Evolutionary conservation across 108 stramenopile genomes (phyloP).

Genomic region (Nannochloropsis oceanica): DNA sequence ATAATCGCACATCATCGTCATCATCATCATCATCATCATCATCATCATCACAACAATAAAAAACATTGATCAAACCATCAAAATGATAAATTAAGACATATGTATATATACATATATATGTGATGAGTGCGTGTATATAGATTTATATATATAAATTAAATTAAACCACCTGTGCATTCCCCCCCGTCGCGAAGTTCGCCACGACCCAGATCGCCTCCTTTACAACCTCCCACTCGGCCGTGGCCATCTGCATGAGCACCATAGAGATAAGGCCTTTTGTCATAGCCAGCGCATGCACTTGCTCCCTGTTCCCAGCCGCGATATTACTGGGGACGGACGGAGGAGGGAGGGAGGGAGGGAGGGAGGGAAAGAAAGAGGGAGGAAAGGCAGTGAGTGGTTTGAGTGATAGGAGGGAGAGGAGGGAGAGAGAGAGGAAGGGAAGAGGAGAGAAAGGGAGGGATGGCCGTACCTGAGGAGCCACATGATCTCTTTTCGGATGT

Average conservation of each 20-base stretch:
- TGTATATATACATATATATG: no score
- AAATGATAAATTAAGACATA: no score
- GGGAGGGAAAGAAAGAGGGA: not conserved
- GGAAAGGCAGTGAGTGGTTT: slow-evolving; percentile 60
- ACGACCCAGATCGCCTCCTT: slow-evolving; percentile 78
- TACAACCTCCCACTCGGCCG: slow-evolving; percentile 61
- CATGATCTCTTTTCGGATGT: slow-evolving; percentile 58
- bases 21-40: no score
- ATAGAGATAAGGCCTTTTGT: slow-evolving; percentile 28
- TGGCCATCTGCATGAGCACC: slow-evolving; percentile 41
- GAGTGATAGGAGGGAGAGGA: not conserved
- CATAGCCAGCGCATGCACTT: slow-evolving; percentile 42
- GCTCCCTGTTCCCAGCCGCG: slow-evolving; percentile 65
- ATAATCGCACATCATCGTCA: no score
- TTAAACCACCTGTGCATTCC: slow-evolving; percentile 5
- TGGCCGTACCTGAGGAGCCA: not conserved
- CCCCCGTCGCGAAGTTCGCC: slow-evolving; percentile 57
- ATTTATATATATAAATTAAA: no score
- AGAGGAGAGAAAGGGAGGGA: not conserved
- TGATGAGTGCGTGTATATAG: no score
- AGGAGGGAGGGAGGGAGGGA: slow-evolving; percentile 71
- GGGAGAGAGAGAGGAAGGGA: not conserved
- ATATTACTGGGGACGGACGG: slow-evolving; percentile 76
- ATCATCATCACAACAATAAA: no score
- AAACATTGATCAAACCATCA: no score